Evolutionary conservation across 352 stramenopile species (phyloP).

Genomic region (Blastocystis sp.): DNA sequence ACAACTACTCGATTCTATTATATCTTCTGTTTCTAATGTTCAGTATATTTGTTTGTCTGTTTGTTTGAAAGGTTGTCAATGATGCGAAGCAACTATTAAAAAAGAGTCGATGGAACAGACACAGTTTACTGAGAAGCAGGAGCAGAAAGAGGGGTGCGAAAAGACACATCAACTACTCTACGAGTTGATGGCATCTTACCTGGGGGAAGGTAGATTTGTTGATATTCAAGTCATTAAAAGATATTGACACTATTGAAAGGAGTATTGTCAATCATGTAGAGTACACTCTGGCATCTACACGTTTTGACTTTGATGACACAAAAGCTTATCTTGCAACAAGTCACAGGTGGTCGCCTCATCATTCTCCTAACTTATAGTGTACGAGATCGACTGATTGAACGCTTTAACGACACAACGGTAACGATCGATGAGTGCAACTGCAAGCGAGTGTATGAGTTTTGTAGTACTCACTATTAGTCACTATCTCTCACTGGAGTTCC

Average conservation of each 20-base stretch:
- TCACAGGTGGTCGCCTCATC: neutral
- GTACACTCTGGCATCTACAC: slow-evolving; percentile 62
- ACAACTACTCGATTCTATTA: neutral
- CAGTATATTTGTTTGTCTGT: slow-evolving; percentile 20
- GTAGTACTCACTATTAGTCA: neutral
- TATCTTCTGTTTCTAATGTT: neutral
- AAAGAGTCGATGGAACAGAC: neutral
- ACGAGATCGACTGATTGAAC: slow-evolving; percentile 63
- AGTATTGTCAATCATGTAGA: slow-evolving; percentile 64
- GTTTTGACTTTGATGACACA: slow-evolving; percentile 63
- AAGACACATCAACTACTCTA: slow-evolving; percentile 58
- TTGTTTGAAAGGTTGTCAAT: slow-evolving; percentile 60
- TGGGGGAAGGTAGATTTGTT: slow-evolving; percentile 5
- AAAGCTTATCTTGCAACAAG: slow-evolving; percentile 62
- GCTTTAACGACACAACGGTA: slow-evolving; percentile 63
- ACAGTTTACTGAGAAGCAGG: neutral
- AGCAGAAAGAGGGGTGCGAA: slow-evolving; percentile 31
- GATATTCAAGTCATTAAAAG: neutral
- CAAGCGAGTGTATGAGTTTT: slow-evolving; percentile 61
- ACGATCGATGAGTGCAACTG: slow-evolving; percentile 56
- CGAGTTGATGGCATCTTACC: slow-evolving; percentile 57
- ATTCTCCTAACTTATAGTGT: neutral
- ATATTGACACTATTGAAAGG: slow-evolving; percentile 60
- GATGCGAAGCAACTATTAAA: neutral
- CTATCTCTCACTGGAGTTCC: slow-evolving; percentile 65